A percentile compares a stretch with the other conserved stretches of the same genome.
phyloP scores from a whole-genome alignment of 108 stramenopile species.

The Cylindrotheca fusiformis region DNA sequence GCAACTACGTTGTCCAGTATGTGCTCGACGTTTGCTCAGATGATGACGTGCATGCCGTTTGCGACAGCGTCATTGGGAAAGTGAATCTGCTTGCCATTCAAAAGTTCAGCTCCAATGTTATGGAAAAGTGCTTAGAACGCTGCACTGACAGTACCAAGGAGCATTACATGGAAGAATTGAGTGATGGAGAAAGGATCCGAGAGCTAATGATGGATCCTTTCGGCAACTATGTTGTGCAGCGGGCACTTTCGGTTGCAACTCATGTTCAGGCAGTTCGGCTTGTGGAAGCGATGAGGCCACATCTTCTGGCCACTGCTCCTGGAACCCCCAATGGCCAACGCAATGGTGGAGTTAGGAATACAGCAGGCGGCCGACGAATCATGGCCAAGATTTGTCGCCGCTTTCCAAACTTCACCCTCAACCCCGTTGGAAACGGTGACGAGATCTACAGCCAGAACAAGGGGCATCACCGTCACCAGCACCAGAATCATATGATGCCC shows the following conservation, averaged over 20 bases:
- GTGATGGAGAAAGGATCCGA: slow-evolving; percentile 75
- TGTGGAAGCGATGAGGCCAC: slow-evolving; percentile 93
- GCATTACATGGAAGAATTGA: slow-evolving; percentile 83
- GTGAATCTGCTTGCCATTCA: slow-evolving; percentile 91
- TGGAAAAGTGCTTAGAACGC: slow-evolving; percentile 96
- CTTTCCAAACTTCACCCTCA: slow-evolving; percentile 88
- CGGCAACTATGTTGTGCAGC: slow-evolving; percentile 96
- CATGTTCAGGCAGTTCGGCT: slow-evolving; percentile 91
- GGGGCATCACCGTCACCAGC: slow-evolving; percentile 30
- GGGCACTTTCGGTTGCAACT: slow-evolving; percentile 88
- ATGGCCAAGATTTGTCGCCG: slow-evolving; percentile 92
- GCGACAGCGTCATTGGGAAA: slow-evolving; percentile 85
- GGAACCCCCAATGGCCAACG: slow-evolving; percentile 53
- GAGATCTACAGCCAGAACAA: slow-evolving; percentile 45
- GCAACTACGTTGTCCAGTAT: slow-evolving; percentile 95
- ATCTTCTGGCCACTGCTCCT: slow-evolving; percentile 70
- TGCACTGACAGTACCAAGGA: slow-evolving; percentile 87
- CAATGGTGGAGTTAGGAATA: slow-evolving; percentile 87
- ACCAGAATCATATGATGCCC: slow-evolving; percentile 11
- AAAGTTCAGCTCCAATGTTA: slow-evolving; percentile 97
- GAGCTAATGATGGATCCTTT: slow-evolving; percentile 96
- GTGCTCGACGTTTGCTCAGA: slow-evolving; percentile 89
- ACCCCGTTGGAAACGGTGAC: slow-evolving; percentile 39
- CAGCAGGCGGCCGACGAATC: slow-evolving; percentile 92
- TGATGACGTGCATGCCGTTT: slow-evolving; percentile 91